These are phyloP conservation scores for Ophiocordyceps polyrhachis-furcata DNA, from an alignment of 2,329 filamentous ascomycete genomes.

Conservation along the genomic window DNA sequence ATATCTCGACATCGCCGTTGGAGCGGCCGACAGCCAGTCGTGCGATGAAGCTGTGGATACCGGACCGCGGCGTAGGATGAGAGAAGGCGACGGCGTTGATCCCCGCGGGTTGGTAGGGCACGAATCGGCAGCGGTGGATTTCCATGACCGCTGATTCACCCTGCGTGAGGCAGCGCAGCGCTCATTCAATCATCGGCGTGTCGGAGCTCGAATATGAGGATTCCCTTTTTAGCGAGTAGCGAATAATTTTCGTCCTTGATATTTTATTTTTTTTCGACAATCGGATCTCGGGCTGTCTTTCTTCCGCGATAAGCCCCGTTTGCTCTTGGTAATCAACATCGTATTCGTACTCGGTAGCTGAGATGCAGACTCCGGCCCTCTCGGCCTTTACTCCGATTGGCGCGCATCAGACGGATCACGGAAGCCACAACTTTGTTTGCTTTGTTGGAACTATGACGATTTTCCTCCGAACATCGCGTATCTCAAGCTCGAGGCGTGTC, in stretches of 20 bases:
- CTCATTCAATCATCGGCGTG: background rate
- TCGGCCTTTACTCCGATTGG: background rate
- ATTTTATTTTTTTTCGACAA: background rate
- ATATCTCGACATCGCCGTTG: conserved; percentile 94
- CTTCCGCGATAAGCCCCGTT: background rate
- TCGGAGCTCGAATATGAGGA: background rate
- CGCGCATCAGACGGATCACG: background rate
- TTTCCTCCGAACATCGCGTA: no score
- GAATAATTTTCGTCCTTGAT: background rate
- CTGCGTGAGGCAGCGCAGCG: background rate
- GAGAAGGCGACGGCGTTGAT: conserved; percentile 95
- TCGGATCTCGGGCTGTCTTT: background rate
- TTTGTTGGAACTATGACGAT: no score
- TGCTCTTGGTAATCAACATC: no score
- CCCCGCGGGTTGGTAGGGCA: conserved; percentile 74
- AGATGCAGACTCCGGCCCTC: background rate
- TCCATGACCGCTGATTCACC: conserved; percentile 44
- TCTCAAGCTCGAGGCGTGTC: no score
- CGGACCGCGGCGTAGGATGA: conserved; percentile 37
- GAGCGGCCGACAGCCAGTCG: conserved; percentile 78
- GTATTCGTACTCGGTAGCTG: no score
- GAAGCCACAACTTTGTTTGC: no score
- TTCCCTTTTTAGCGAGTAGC: background rate
- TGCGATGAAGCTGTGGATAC: conserved; percentile 33
- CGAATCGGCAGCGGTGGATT: conserved; percentile 91